A percentile compares a stretch with the other conserved stretches of the same genome.
Conservation (phyloP, 2,329 filamentous ascomycete genomes). For the Pezizomycotina sp. region DNA sequence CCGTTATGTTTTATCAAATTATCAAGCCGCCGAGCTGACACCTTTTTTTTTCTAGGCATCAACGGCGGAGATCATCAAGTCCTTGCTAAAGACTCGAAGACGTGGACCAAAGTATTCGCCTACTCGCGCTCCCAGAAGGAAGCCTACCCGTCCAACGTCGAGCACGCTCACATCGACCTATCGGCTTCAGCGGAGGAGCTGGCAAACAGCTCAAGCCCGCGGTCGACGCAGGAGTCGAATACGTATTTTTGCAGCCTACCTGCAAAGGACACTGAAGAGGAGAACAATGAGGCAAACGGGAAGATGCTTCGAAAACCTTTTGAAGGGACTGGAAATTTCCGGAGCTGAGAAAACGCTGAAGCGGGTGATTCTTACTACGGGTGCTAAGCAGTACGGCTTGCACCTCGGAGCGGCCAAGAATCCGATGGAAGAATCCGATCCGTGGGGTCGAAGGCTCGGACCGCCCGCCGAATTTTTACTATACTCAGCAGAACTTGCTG, state of each 20-base stretch:
- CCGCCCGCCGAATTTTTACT: constrained; percentile 37
- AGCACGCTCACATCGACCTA: constrained; percentile 4
- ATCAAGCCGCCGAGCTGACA: background rate
- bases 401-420: constrained; percentile 36
- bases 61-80: constrained; percentile 6
- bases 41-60: constrained; percentile 1
- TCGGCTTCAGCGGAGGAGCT: constrained; percentile 1
- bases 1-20: background rate
- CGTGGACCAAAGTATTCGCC: constrained; percentile 8
- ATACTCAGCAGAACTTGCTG: constrained; percentile 35
- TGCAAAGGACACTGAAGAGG: constrained; percentile 9
- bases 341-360: constrained; percentile 32
- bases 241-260: constrained; percentile 9
- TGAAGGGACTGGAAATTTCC: constrained; percentile 32
- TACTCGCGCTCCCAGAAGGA: constrained; percentile 6
- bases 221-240: constrained; percentile 6
- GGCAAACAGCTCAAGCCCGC: constrained; percentile 5
- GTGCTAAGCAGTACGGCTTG: constrained; percentile 39
- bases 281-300: constrained; percentile 6
- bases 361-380: constrained; percentile 36
- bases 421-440: constrained; percentile 34
- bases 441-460: constrained; percentile 31
- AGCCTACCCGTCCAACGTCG: constrained; percentile 4
- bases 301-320: constrained; percentile 35
- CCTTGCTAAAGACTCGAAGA: constrained; percentile 4